phyloP scores from a whole-genome alignment of 2,329 filamentous ascomycete species.

The Elsinoe ampelina region DNA sequence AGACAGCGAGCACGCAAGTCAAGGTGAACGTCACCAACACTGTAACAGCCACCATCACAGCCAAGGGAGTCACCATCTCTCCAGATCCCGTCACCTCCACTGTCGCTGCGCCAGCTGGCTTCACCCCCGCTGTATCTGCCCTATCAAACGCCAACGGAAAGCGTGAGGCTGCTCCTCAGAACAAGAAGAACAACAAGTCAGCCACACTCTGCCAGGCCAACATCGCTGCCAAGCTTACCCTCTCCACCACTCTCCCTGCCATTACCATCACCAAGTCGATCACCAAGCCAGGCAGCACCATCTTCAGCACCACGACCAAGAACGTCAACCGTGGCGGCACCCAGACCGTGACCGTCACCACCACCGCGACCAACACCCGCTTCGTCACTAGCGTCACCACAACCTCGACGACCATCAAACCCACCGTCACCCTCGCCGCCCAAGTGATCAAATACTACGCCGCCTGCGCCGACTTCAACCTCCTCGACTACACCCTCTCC shows the following conservation, averaged over 20 bases:
- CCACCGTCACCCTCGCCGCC: neutral
- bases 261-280: conserved; percentile 3
- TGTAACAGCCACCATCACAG: neutral
- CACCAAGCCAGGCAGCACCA: conserved; percentile 1
- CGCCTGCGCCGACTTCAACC: conserved; percentile 6
- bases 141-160: neutral
- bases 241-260: neutral
- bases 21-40: conserved; percentile 3
- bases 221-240: neutral
- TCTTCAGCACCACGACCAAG: neutral
- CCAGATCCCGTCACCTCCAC: neutral
- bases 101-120: neutral
- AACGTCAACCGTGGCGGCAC: neutral
- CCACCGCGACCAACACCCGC: neutral
- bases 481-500: conserved; percentile 7
- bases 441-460: neutral
- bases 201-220: neutral
- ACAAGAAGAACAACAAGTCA: neutral
- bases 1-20: neutral
- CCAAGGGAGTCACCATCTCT: neutral
- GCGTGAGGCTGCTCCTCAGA: neutral
- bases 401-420: conserved; percentile 1
- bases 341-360: neutral
- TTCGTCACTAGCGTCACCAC: neutral
- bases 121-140: conserved; percentile 3